A percentile compares a stretch with the other conserved stretches of the same genome.
phyloP scores from a whole-genome alignment of 805 yeast genomes.

The Candida endomychidarum region DNA sequence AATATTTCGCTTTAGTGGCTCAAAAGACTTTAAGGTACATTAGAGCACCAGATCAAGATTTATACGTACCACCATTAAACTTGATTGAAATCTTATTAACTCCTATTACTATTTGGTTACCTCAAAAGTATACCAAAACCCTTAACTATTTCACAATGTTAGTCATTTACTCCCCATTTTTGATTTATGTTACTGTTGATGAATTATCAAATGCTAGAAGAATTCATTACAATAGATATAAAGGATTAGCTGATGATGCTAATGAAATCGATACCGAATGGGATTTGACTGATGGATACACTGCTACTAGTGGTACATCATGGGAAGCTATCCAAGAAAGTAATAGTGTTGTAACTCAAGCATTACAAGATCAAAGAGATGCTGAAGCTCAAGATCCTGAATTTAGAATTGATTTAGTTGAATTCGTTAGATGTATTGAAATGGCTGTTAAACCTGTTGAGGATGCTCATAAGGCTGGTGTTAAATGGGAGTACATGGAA shows the following conservation, averaged over 20 bases:
- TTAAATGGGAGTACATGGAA: slow-evolving; percentile 64
- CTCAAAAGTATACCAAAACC: slow-evolving; percentile 30
- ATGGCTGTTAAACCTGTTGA: slow-evolving; percentile 58
- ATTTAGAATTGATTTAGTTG: slow-evolving; percentile 49
- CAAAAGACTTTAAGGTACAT: slow-evolving; percentile 80
- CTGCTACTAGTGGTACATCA: slow-evolving; percentile 29
- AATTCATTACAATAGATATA: slow-evolving; percentile 66
- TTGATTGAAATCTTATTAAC: slow-evolving; percentile 54
- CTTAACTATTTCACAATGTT: slow-evolving; percentile 61
- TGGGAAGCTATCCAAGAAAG: slow-evolving; percentile 41
- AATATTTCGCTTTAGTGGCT: slow-evolving; percentile 80
- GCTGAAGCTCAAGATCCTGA: slow-evolving; percentile 73
- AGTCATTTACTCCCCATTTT: slow-evolving; percentile 65
- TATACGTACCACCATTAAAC: slow-evolving; percentile 84
- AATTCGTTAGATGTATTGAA: slow-evolving; percentile 54
- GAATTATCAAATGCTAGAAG: slow-evolving; percentile 70
- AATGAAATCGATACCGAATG: slow-evolving; percentile 77
- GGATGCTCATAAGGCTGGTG: slow-evolving; percentile 52
- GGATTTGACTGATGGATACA: slow-evolving; percentile 78
- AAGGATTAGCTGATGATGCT: slow-evolving; percentile 70
- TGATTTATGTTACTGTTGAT: slow-evolving; percentile 56
- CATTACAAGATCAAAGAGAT: slow-evolving; percentile 49
- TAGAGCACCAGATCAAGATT: slow-evolving; percentile 84
- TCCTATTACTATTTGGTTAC: slow-evolving; percentile 35
- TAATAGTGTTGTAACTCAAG: slow-evolving; percentile 36